Evolutionary conservation across 345 rosid genomes (phyloP).

Genomic region (Euphorbia pulcherrima): DNA sequence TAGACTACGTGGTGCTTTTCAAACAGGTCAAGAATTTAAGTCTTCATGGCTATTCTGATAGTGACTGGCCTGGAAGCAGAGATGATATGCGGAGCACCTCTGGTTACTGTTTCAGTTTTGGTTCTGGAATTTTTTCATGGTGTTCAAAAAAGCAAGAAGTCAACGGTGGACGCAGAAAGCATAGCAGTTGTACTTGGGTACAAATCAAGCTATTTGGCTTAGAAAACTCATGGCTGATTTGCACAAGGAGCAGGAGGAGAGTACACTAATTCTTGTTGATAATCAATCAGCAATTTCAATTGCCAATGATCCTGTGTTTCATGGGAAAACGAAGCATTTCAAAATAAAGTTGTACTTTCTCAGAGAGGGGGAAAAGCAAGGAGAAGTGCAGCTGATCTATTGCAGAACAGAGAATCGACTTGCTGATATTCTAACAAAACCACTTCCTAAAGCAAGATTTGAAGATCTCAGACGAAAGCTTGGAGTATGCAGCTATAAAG

Average conservation of each 20-base stretch:
- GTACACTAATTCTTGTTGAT: neutral
- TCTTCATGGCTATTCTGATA: neutral
- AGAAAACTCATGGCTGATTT: neutral
- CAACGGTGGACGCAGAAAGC: neutral
- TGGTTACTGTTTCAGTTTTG: neutral
- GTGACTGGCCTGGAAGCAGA: neutral
- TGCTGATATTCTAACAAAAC: neutral
- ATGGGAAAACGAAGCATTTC: neutral
- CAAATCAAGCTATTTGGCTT: constrained; percentile 2
- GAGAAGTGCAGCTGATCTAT: neutral
- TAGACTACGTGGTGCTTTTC: neutral
- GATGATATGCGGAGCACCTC: neutral
- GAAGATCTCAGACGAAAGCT: neutral
- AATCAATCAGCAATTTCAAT: neutral
- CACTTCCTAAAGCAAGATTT: constrained; percentile 4
- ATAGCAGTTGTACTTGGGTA: neutral
- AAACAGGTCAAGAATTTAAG: neutral
- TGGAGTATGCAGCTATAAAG: neutral
- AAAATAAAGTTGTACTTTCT: constrained; percentile 1
- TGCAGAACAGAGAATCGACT: neutral
- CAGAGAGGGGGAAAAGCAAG: neutral
- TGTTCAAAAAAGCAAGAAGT: constrained; percentile 1
- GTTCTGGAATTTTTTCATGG: neutral
- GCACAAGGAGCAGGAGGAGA: neutral
- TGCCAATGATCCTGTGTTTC: neutral